Conservation (phyloP, 2,329 filamentous ascomycete species). For the Penicillium rolfsii region DNA sequence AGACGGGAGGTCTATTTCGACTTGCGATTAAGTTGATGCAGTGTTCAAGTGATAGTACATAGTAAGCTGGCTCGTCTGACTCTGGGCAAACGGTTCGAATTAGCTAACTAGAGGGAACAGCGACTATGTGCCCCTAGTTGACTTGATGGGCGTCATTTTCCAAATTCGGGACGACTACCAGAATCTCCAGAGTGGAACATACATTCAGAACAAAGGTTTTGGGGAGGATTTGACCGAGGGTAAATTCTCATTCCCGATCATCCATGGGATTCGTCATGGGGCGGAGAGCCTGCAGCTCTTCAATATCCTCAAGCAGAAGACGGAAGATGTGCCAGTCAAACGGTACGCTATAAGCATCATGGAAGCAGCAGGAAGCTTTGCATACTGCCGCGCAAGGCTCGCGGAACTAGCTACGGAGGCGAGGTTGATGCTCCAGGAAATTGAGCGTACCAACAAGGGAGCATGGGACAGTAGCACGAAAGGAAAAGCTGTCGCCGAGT, state of each 20-base stretch:
- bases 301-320: background rate
- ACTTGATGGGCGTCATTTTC: constrained; percentile 62
- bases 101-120: background rate
- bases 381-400: too few species aligned
- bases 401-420: too few species aligned
- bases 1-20: constrained; percentile 84
- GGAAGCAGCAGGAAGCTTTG: too few species aligned
- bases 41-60: constrained; percentile 57
- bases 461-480: too few species aligned
- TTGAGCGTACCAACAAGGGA: too few species aligned
- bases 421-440: too few species aligned
- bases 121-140: background rate
- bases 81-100: background rate
- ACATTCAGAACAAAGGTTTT: constrained; percentile 11
- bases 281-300: background rate
- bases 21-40: constrained; percentile 88
- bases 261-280: background rate
- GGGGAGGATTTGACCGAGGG: constrained; percentile 19
- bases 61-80: constrained; percentile 38
- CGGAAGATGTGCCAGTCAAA: background rate
- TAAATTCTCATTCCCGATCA: constrained; percentile 16
- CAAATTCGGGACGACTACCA: constrained; percentile 61
- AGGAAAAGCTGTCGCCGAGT: too few species aligned
- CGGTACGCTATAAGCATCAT: too few species aligned
- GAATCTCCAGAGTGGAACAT: constrained; percentile 14